phyloP scores from a whole-genome alignment of 495 filamentous ascomycete species.

The Penicillium egyptiacum region DNA sequence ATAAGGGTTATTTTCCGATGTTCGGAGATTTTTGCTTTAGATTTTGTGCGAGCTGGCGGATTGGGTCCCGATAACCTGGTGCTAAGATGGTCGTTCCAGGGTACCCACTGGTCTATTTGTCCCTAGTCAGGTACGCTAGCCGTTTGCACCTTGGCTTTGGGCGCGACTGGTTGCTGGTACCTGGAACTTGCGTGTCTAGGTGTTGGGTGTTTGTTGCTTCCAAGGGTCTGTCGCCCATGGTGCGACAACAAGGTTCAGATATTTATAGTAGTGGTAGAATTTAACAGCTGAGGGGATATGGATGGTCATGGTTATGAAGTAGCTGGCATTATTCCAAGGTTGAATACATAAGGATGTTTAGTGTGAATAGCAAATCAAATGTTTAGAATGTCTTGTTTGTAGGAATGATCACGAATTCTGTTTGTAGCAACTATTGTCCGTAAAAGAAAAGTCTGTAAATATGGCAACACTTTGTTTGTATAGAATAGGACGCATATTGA shows the following conservation, averaged over 20 bases:
- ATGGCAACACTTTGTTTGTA: background rate
- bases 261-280: background rate
- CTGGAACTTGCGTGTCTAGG: slow-evolving; percentile 14
- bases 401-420: background rate
- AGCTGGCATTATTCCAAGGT: background rate
- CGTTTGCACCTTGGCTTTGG: slow-evolving; percentile 3
- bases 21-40: slow-evolving; percentile 10
- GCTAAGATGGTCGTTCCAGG: background rate
- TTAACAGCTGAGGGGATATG: background rate
- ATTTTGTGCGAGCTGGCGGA: slow-evolving; percentile 3
- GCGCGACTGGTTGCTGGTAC: slow-evolving; percentile 15
- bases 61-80: background rate
- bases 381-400: background rate
- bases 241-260: background rate
- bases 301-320: background rate
- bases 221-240: slow-evolving; percentile 18
- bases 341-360: background rate
- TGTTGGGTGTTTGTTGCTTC: background rate
- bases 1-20: slow-evolving; percentile 2
- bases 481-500: background rate
- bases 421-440: background rate
- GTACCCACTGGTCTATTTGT: background rate
- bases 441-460: background rate
- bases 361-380: background rate
- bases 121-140: slow-evolving; percentile 3